phyloP scores from a whole-genome alignment of 1,284 basidiomycete species.

The Mycosarcoma mackinlayi region DNA sequence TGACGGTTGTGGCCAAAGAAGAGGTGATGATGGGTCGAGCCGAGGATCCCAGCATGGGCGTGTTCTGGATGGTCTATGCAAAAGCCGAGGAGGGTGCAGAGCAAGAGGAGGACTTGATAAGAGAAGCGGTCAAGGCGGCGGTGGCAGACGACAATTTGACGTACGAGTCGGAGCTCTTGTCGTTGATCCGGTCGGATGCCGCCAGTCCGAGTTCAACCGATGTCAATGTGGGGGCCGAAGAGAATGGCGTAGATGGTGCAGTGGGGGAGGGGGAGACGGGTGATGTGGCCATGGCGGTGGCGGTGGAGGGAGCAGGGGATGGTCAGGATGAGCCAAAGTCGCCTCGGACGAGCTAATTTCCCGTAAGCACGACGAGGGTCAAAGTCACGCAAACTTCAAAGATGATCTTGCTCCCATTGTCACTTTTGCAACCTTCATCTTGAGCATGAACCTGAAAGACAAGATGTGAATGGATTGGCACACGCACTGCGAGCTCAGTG shows the following conservation, averaged over 20 bases:
- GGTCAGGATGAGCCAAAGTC: too few species aligned
- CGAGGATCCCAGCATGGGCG: conserved; percentile 19
- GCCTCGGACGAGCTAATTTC: conserved; percentile 2
- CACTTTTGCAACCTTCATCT: too few species aligned
- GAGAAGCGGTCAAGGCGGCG: conserved; percentile 22
- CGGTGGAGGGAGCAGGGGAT: neutral
- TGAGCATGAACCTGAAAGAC: too few species aligned
- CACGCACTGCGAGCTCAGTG: too few species aligned
- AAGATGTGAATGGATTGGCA: too few species aligned
- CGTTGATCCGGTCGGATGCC: conserved; percentile 40
- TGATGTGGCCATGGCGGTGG: conserved; percentile 1
- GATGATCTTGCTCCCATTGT: too few species aligned
- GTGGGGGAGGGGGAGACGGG: neutral
- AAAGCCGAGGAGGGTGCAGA: neutral
- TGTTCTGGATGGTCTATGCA: conserved; percentile 45
- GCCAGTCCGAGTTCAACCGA: conserved; percentile 21
- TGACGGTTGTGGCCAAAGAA: conserved; percentile 11
- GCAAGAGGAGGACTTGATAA: conserved; percentile 11
- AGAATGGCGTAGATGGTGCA: too few species aligned
- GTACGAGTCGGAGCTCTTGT: conserved; percentile 46
- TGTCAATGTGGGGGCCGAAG: neutral
- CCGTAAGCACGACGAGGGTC: too few species aligned
- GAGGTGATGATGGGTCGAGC: conserved; percentile 33
- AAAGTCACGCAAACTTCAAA: too few species aligned
- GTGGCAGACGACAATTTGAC: conserved; percentile 49